Conservation (phyloP, 495 filamentous ascomycete species). For the Penicillium canariense region DNA sequence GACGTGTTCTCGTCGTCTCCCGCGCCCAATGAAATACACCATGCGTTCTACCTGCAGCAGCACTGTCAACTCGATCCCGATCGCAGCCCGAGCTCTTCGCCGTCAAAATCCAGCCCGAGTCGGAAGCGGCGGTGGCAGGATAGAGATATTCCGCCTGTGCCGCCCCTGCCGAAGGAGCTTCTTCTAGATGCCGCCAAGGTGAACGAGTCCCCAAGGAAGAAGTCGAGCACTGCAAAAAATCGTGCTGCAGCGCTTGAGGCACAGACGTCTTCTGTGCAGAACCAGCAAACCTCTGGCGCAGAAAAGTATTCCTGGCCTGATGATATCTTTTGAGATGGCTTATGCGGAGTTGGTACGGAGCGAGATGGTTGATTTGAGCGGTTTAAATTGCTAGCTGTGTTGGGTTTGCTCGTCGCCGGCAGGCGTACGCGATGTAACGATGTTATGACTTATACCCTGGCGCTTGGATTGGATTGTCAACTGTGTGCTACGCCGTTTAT, state of each 20-base stretch:
- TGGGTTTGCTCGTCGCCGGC: background rate
- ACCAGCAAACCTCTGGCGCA: constrained; percentile 1
- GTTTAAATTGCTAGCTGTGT: background rate
- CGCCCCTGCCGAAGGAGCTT: constrained; percentile 44
- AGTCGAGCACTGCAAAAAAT: constrained; percentile 5
- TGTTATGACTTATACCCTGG: constrained; percentile 24
- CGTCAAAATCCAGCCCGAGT: constrained; percentile 14
- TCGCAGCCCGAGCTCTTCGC: constrained; percentile 18
- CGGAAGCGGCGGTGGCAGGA: constrained; percentile 25
- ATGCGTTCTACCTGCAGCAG: constrained; percentile 26
- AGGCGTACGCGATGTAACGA: constrained; percentile 14
- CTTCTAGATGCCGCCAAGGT: constrained; percentile 35
- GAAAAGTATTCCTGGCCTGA: constrained; percentile 46
- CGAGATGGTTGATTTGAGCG: background rate
- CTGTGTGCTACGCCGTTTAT: background rate
- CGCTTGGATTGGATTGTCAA: constrained; percentile 6
- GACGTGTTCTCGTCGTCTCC: constrained; percentile 29
- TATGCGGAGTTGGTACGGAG: background rate
- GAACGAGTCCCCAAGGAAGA: constrained; percentile 32
- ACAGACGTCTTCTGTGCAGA: constrained; percentile 4
- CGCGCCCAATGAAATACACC: constrained; percentile 12
- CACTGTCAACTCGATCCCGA: constrained; percentile 24
- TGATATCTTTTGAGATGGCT: constrained; percentile 42
- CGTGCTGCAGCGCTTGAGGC: constrained; percentile 7
- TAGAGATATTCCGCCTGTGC: constrained; percentile 44